Evolutionary conservation across 1,139 yeast genomes (phyloP).

Genomic region (Pichia sp.): DNA sequence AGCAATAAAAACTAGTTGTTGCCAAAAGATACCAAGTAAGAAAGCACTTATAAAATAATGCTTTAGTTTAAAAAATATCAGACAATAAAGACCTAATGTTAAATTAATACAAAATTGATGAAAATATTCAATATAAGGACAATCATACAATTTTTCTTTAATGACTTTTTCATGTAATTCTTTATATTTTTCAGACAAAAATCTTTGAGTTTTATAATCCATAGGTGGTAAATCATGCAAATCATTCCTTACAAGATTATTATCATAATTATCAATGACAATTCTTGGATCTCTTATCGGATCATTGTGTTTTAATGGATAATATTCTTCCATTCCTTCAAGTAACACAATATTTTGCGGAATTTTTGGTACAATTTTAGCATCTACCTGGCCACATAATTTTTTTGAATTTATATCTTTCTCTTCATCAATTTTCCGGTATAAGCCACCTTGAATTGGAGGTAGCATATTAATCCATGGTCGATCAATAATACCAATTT

Average conservation of each 20-base stretch:
- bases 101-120: constrained; percentile 60
- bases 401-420: not conserved
- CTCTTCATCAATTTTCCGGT: constrained; percentile 28
- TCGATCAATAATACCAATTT: constrained; percentile 55
- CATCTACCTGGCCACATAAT: constrained; percentile 35
- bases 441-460: constrained; percentile 81
- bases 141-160: constrained; percentile 57
- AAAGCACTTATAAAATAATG: constrained; percentile 55
- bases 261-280: constrained; percentile 54
- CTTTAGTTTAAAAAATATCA: constrained; percentile 41
- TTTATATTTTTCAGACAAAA: constrained; percentile 52
- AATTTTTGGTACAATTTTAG: constrained; percentile 41
- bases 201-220: constrained; percentile 60
- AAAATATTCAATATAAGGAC: constrained; percentile 66
- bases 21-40: constrained; percentile 77
- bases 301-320: constrained; percentile 31
- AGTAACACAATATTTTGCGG: constrained; percentile 43
- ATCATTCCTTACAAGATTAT: constrained; percentile 47
- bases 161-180: constrained; percentile 52
- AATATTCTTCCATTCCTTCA: constrained; percentile 33
- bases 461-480: constrained; percentile 74
- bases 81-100: constrained; percentile 45
- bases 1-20: constrained; percentile 79
- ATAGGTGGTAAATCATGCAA: constrained; percentile 52
- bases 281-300: constrained; percentile 51